These are phyloP conservation scores for Suillus placidus DNA, from an alignment of 768 basidiomycete species.

Conservation along the genomic window DNA sequence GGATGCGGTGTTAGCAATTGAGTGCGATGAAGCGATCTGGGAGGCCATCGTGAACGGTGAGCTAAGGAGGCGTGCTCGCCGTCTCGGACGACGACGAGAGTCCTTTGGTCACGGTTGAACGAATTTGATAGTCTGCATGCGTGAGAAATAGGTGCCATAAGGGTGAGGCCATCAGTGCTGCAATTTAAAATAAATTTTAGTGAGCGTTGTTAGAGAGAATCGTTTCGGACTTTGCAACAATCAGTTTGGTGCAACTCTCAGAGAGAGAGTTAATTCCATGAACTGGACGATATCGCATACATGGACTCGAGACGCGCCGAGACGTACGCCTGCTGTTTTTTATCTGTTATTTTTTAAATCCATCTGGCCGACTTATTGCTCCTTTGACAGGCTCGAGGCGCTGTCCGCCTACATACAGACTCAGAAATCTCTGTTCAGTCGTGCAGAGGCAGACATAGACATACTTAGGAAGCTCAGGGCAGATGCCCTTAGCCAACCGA, in stretches of 20 bases:
- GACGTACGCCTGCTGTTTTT: conserved; percentile 27
- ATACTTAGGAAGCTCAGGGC: conserved; percentile 50
- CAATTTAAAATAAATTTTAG: conserved; percentile 25
- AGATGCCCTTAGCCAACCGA: conserved; percentile 40
- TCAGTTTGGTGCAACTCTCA: conserved; percentile 5
- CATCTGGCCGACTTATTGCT: conserved; percentile 8
- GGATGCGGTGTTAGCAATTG: conserved; percentile 33
- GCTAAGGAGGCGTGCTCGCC: conserved; percentile 28
- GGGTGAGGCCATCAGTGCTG: background rate
- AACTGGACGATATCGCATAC: conserved; percentile 32
- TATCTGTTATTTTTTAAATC: background rate
- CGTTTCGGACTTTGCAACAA: background rate
- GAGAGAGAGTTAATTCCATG: conserved; percentile 30
- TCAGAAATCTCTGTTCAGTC: conserved; percentile 60
- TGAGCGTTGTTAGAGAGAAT: background rate
- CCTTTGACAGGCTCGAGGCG: conserved; percentile 46
- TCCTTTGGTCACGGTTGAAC: conserved; percentile 17
- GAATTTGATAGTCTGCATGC: conserved; percentile 10
- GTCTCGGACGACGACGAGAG: conserved; percentile 28
- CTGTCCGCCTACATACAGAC: conserved; percentile 66
- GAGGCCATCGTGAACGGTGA: conserved; percentile 29
- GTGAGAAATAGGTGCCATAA: conserved; percentile 30
- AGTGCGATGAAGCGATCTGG: conserved; percentile 17
- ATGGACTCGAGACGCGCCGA: conserved; percentile 40
- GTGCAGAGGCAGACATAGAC: conserved; percentile 65